Percentiles rank a stretch among this genome's conserved stretches.
phyloP scores from a whole-genome alignment of 768 basidiomycete species.

The Pleurotus platypus region DNA sequence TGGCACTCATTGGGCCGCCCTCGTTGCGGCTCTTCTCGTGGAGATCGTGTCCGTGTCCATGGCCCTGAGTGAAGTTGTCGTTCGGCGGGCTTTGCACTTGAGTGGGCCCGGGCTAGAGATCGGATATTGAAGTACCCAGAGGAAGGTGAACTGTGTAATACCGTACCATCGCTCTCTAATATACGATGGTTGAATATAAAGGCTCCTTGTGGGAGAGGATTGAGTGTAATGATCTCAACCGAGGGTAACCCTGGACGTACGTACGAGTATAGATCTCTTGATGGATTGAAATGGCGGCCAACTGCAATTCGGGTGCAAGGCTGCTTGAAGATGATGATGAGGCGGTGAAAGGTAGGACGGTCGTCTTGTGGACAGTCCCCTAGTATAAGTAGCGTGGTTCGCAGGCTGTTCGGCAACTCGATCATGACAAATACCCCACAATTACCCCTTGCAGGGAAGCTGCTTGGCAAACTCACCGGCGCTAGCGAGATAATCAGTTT shows the following conservation, averaged over 20 bases:
- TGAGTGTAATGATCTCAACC: too few relatives aligned
- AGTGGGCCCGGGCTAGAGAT: slow-evolving; percentile 19
- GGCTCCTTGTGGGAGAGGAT: too few relatives aligned
- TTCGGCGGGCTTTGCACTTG: slow-evolving; percentile 31
- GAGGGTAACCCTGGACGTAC: too few relatives aligned
- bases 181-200: too few relatives aligned
- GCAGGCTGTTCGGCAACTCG: background rate
- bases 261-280: background rate
- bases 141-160: too few relatives aligned
- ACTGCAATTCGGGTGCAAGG: background rate
- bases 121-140: too few relatives aligned
- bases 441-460: slow-evolving; percentile 7
- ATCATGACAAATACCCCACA: slow-evolving; percentile 10
- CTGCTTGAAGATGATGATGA: too few relatives aligned
- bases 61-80: slow-evolving; percentile 18
- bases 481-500: slow-evolving; percentile 1
- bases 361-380: background rate
- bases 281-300: background rate
- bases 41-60: slow-evolving; percentile 20
- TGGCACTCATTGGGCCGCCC: slow-evolving; percentile 7
- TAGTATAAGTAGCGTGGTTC: background rate
- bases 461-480: background rate
- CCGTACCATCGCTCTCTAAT: too few relatives aligned
- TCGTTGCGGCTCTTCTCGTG: slow-evolving; percentile 5
- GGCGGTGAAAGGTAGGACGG: background rate